Evolutionary conservation across 768 basidiomycete species (phyloP).

Genomic region (Russula sp.): DNA sequence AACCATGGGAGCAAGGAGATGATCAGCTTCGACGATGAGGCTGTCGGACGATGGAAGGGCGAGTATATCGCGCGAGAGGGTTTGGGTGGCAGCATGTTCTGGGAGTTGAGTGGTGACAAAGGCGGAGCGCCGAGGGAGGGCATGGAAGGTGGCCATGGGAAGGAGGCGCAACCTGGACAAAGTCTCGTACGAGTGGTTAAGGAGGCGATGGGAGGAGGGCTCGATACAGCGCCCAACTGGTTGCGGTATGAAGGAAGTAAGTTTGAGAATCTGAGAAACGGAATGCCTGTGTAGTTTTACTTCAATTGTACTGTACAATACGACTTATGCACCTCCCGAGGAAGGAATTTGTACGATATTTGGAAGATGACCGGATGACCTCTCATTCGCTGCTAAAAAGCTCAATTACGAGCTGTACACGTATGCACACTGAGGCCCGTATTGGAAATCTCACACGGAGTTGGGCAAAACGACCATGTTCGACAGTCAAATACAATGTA

Average conservation of each 20-base stretch:
- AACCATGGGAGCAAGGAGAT: constrained; percentile 72
- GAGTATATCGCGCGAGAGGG: constrained; percentile 72
- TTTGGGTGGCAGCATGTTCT: constrained; percentile 91
- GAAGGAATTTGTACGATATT: neutral
- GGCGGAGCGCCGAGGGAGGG: constrained; percentile 54
- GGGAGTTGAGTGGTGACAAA: constrained; percentile 91
- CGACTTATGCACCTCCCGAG: neutral
- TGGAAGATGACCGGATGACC: too few relatives aligned
- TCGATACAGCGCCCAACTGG: constrained; percentile 61
- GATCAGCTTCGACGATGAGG: constrained; percentile 76
- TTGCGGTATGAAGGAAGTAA: constrained; percentile 70
- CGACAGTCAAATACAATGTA: neutral
- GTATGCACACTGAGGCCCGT: neutral
- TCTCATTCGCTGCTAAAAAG: too few relatives aligned
- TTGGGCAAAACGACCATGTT: neutral
- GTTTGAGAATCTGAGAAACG: constrained; percentile 76
- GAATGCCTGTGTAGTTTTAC: constrained; percentile 45
- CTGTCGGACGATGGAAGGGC: constrained; percentile 70
- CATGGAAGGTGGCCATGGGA: constrained; percentile 72
- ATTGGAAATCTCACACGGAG: neutral
- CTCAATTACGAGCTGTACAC: neutral
- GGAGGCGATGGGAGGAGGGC: constrained; percentile 33
- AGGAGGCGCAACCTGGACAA: constrained; percentile 64
- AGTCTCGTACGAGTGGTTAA: constrained; percentile 76
- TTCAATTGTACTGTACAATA: neutral